A percentile compares a stretch with the other conserved stretches of the same genome.
Conservation (phyloP, 805 yeast species). For the Wickerhamiella occidentalis region DNA sequence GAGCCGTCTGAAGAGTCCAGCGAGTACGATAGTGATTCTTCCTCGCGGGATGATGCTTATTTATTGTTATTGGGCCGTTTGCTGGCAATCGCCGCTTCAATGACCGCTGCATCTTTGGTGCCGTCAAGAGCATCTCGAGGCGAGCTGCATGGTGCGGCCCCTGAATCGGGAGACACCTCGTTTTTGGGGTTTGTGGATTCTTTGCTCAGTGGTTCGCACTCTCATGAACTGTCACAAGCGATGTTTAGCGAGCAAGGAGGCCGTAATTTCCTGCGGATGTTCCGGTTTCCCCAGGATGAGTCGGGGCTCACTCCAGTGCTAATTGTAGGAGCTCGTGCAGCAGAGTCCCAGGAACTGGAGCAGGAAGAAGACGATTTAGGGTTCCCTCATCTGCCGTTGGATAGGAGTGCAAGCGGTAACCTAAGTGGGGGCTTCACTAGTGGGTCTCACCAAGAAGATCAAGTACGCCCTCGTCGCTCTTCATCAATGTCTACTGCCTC, state of each 20-base stretch:
- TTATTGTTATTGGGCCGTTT: not conserved
- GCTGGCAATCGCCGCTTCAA: conserved; percentile 8
- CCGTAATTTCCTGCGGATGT: conserved; percentile 17
- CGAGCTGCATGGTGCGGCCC: not conserved
- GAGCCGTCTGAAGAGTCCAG: not conserved
- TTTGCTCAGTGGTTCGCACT: conserved; percentile 14
- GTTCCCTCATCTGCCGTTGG: not conserved
- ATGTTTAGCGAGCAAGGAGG: conserved; percentile 10
- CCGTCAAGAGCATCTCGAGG: not conserved
- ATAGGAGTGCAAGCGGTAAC: not conserved
- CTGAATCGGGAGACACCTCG: conserved; percentile 4
- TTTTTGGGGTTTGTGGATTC: conserved; percentile 16
- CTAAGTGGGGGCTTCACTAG: too few species aligned
- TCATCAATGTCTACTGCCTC: not conserved
- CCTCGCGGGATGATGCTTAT: not conserved
- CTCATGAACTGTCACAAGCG: conserved; percentile 13
- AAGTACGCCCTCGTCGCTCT: too few species aligned
- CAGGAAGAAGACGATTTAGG: not conserved
- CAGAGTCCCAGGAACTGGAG: conserved; percentile 12
- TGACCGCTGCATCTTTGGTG: conserved; percentile 10
- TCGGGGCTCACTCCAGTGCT: conserved; percentile 34
- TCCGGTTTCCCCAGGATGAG: conserved; percentile 18
- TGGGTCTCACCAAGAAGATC: too few species aligned
- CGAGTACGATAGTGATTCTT: not conserved
- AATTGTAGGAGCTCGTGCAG: conserved; percentile 39